phyloP scores from a whole-genome alignment of 345 rosid genomes.

The Syzygium oleosum region DNA sequence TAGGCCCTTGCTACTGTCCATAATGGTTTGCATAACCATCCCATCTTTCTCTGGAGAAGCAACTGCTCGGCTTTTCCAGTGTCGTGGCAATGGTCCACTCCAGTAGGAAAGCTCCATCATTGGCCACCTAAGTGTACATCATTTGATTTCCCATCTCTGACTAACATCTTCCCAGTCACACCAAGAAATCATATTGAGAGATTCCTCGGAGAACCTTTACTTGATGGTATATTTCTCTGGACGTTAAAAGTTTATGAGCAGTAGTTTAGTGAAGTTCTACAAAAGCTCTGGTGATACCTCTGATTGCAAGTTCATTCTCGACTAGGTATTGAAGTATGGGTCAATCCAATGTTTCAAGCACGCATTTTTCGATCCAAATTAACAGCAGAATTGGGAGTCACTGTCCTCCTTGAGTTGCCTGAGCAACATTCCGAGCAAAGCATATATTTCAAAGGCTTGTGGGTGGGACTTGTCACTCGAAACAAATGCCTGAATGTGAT shows the following conservation, averaged over 20 bases:
- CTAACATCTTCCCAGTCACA: background rate
- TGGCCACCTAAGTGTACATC: background rate
- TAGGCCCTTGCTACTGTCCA: background rate
- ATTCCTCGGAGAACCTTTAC: background rate
- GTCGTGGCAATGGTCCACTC: background rate
- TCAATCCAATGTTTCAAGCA: background rate
- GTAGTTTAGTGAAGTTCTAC: background rate
- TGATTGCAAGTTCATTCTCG: background rate
- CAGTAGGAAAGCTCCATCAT: background rate
- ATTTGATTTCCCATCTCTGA: background rate
- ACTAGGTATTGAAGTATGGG: background rate
- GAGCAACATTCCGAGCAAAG: background rate
- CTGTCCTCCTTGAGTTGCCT: slow-evolving; percentile 3
- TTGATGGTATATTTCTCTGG: background rate
- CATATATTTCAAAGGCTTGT: slow-evolving; percentile 5
- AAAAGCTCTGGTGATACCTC: background rate
- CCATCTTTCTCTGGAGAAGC: background rate
- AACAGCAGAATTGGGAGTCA: background rate
- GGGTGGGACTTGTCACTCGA: slow-evolving; percentile 21
- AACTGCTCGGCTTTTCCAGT: background rate
- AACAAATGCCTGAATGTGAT: slow-evolving; percentile 5
- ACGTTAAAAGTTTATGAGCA: background rate
- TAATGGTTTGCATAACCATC: background rate
- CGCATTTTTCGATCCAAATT: background rate
- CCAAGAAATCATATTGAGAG: background rate